These are phyloP conservation scores for Dinochytrium kinnereticum DNA, from an alignment of 371 early-diverging fungal species.

Conservation along the genomic window DNA sequence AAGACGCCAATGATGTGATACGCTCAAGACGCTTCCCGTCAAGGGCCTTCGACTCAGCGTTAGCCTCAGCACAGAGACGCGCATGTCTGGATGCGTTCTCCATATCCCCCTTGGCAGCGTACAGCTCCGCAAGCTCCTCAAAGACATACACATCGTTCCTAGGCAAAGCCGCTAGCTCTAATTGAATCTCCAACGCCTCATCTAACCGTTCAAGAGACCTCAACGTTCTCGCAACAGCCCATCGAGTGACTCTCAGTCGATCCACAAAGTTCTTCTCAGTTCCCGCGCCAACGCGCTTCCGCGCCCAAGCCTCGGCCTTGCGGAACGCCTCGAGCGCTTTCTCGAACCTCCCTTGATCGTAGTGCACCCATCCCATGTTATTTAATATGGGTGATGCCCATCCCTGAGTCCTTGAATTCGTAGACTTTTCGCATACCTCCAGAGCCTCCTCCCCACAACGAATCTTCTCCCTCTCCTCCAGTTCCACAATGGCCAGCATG, in stretches of 20 bases:
- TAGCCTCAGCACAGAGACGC: no score
- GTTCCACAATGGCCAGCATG: slow-evolving; percentile 24
- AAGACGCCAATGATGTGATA: no score
- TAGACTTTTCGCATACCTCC: background rate
- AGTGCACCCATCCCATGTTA: slow-evolving; percentile 17
- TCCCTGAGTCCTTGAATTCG: background rate
- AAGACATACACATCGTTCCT: slow-evolving; percentile 19
- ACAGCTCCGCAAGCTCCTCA: slow-evolving; percentile 26
- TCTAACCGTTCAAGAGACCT: slow-evolving; percentile 14
- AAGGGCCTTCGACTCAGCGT: no score
- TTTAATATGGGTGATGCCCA: slow-evolving; percentile 7
- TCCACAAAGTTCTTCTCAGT: background rate
- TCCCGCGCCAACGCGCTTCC: background rate
- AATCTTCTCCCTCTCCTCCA: slow-evolving; percentile 18
- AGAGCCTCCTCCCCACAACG: background rate
- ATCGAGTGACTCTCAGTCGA: slow-evolving; percentile 1
- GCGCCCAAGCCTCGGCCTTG: background rate
- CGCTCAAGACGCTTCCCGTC: no score
- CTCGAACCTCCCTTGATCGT: slow-evolving; percentile 6
- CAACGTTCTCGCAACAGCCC: slow-evolving; percentile 16
- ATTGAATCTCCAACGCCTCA: slow-evolving; percentile 21
- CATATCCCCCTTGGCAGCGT: background rate
- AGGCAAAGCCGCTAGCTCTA: background rate
- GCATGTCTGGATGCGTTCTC: no score
- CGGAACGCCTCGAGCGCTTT: slow-evolving; percentile 16